Base-by-base conservation (phyloP, 2,329 filamentous ascomycete genomes). In the Westerdykella sp. region DNA sequence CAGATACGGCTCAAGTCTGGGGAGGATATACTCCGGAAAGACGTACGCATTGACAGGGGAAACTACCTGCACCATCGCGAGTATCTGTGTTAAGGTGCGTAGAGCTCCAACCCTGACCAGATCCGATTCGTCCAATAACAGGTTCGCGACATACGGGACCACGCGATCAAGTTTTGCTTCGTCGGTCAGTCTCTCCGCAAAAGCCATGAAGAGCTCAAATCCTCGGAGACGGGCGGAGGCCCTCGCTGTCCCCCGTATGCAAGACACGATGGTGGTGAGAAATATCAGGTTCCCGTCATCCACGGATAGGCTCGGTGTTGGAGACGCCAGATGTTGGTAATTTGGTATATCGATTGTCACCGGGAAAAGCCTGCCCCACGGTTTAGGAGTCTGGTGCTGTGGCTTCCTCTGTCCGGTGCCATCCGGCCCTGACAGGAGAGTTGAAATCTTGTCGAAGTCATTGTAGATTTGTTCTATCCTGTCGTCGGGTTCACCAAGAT, bases 401-500 rank as follows among this genome's bases (percentile, higher is more conserved):
- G 63, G 60, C 41, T 59, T 63, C 4, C 56, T 53, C 32, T 60
- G 60, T 25, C 67, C 58, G 37, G 70, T 67, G 34, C 74, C 74
- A 35, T 81, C 73, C 22, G 80, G 78, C 47, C 88, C 88, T 12
- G 87, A 90, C 1, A 98, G 76, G 45, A 95, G 94, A 61, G 94
- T 95, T 0, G 91, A 89, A 41, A 98, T 95, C 66, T 97, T 98
- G 65, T 98, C 93, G 68, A 96, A 97, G 60, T 98, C 93, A 54
- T 86, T 81, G 60, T 86, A 97, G 1, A 98, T 84, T 35, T 89
- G 81, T 57, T 97, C 88, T 58, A 98, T 97, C 34, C 93, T 81
- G 53, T 96, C 89, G 65, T 98, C 93, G 1, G 89, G 83, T 65
- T 96, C 89, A 47, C 85, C 85, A 41, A 90, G 74, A 57, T 90